A percentile compares a stretch with the other conserved stretches of the same genome.
Conservation (phyloP, 2,329 filamentous ascomycete species). For the Epichloe typhina region DNA sequence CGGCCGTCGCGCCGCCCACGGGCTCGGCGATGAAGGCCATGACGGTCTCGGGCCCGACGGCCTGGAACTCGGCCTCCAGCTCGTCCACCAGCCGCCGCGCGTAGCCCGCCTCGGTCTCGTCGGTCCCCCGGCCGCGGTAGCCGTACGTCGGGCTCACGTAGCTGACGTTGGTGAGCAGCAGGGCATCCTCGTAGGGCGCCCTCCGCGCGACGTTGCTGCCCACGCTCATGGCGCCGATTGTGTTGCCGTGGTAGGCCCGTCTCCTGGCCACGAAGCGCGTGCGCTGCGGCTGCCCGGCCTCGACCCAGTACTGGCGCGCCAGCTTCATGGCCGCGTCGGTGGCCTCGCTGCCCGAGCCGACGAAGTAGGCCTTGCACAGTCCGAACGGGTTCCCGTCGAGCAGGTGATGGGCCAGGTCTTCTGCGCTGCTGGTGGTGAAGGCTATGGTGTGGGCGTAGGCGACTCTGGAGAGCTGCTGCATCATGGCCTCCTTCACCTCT, state of each 20-base stretch:
- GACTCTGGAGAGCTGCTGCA: slow-evolving; percentile 35
- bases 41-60: slow-evolving; percentile 31
- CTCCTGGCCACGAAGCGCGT: slow-evolving; percentile 28
- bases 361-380: slow-evolving; percentile 14
- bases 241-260: slow-evolving; percentile 38
- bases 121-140: slow-evolving; percentile 4
- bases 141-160: slow-evolving; percentile 14
- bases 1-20: slow-evolving; percentile 34
- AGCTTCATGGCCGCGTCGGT: slow-evolving; percentile 35
- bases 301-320: slow-evolving; percentile 33
- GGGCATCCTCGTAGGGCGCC: slow-evolving; percentile 14
- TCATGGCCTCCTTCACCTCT: slow-evolving; percentile 41
- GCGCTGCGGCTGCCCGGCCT: slow-evolving; percentile 23
- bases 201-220: slow-evolving; percentile 17
- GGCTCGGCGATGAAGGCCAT: slow-evolving; percentile 38
- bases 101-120: slow-evolving; percentile 27
- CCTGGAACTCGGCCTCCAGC: slow-evolving; percentile 32
- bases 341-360: slow-evolving; percentile 20
- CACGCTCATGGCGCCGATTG: slow-evolving; percentile 30
- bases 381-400: slow-evolving; percentile 11
- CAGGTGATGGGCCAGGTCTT: slow-evolving; percentile 16
- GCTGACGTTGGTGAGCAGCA: slow-evolving; percentile 14
- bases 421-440: slow-evolving; percentile 13
- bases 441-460: slow-evolving; percentile 15
- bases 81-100: slow-evolving; percentile 27